These are phyloP conservation scores for Nicotiana benthamiana DNA, from an alignment of 257 asterid species.

Conservation along the genomic window DNA sequence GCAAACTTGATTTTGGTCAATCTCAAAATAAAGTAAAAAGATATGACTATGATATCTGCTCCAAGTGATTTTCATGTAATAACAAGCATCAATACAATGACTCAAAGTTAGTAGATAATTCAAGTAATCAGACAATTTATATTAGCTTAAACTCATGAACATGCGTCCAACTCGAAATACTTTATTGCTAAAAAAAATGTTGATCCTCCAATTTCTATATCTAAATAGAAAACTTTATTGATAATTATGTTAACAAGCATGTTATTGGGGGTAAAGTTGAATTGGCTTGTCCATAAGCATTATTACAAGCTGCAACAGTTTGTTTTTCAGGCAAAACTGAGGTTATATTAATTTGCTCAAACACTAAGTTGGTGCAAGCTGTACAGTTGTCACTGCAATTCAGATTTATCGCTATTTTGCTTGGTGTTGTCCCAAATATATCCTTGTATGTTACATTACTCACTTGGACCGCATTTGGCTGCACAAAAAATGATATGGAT, in stretches of 20 bases:
- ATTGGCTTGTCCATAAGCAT: background rate
- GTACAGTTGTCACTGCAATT: conserved; percentile 31
- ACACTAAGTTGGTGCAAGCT: background rate
- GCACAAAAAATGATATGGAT: background rate
- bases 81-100: too few relatives aligned
- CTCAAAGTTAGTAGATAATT: too few relatives aligned
- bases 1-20: too few relatives aligned
- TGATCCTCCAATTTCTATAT: background rate
- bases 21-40: too few relatives aligned
- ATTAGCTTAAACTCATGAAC: too few relatives aligned
- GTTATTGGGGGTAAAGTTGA: background rate
- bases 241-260: background rate
- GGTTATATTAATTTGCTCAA: too few relatives aligned
- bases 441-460: conserved; percentile 34
- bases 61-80: too few relatives aligned
- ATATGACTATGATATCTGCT: too few relatives aligned
- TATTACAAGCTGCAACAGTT: background rate
- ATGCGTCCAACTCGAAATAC: background rate
- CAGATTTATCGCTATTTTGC: conserved; percentile 27
- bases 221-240: background rate
- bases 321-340: background rate
- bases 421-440: conserved; percentile 30
- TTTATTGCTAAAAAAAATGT: background rate
- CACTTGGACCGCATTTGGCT: conserved; percentile 31
- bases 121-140: too few relatives aligned